These are phyloP conservation scores for Pezicula neosporulosa DNA, from an alignment of 2,329 filamentous ascomycete species.

Conservation along the genomic window DNA sequence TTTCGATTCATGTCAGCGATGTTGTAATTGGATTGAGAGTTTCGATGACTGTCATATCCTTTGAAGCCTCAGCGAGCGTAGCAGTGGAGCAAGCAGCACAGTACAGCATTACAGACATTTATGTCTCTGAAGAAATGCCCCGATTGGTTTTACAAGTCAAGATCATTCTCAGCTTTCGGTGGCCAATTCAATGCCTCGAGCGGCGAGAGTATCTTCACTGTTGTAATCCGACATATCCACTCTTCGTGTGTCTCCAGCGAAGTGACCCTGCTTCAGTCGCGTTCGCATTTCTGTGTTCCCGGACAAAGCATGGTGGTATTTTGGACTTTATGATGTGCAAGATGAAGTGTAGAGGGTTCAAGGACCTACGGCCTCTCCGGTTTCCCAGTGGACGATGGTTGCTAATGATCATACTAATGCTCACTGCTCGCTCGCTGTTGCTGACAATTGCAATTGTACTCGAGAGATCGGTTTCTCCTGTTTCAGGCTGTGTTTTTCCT, in stretches of 20 bases:
- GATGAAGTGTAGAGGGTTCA: background rate
- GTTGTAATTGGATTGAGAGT: background rate
- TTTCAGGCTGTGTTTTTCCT: constrained; percentile 23
- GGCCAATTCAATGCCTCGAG: too few species aligned
- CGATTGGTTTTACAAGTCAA: too few species aligned
- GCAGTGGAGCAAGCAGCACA: constrained; percentile 41
- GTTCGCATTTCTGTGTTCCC: too few species aligned
- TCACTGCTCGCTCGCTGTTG: constrained; percentile 60
- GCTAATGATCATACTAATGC: constrained; percentile 36
- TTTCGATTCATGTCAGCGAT: background rate
- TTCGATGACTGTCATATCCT: background rate
- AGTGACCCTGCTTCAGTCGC: too few species aligned
- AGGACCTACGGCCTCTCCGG: background rate
- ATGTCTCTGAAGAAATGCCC: too few species aligned
- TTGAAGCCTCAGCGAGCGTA: constrained; percentile 47
- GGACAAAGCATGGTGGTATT: too few species aligned
- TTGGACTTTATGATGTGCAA: too few species aligned
- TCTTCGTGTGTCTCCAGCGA: too few species aligned
- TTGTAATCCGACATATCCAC: too few species aligned
- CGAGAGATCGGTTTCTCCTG: constrained; percentile 13
- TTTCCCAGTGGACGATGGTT: background rate
- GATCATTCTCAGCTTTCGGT: too few species aligned
- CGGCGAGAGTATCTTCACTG: too few species aligned
- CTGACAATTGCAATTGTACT: constrained; percentile 28
- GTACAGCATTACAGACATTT: constrained; percentile 11